Percentiles rank a stretch among this genome's conserved stretches.
phyloP scores from a whole-genome alignment of 108 stramenopile genomes.

The Conticribra weissflogii region DNA sequence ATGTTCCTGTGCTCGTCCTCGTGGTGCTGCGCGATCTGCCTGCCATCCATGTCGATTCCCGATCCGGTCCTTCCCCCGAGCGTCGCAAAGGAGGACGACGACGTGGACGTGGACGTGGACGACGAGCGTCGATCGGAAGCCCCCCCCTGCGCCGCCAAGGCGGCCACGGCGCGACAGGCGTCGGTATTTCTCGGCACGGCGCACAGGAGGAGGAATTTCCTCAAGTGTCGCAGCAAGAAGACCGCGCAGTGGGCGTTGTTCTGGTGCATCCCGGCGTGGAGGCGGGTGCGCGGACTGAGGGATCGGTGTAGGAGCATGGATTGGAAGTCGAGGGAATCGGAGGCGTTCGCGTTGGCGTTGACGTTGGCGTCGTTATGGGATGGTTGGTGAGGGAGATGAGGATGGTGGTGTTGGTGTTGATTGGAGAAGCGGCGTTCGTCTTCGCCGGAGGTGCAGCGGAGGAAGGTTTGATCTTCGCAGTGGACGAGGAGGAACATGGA shows the following conservation, averaged over 20 bases:
- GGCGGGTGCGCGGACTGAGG: constrained; percentile 52
- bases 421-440: constrained; percentile 75
- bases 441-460: constrained; percentile 68
- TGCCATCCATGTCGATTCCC: constrained; percentile 22
- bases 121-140: background rate
- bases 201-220: constrained; percentile 72
- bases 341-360: too few relatives aligned
- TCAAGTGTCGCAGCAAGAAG: constrained; percentile 76
- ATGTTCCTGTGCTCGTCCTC: constrained; percentile 81
- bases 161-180: constrained; percentile 72
- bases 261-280: constrained; percentile 77
- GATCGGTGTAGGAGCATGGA: constrained; percentile 51
- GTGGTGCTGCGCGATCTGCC: constrained; percentile 58
- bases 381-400: too few relatives aligned
- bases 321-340: constrained; percentile 65
- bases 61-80: background rate
- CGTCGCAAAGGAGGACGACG: constrained; percentile 5
- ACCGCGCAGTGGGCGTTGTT: constrained; percentile 79
- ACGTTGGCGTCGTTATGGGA: too few relatives aligned
- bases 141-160: constrained; percentile 56
- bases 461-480: constrained; percentile 77
- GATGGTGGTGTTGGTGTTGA: too few relatives aligned
- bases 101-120: constrained; percentile 4
- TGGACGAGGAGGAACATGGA: constrained; percentile 84
- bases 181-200: constrained; percentile 78